Evolutionary conservation across 2,329 filamentous ascomycete genomes (phyloP).

Genomic region (Aspergillus sp.): DNA sequence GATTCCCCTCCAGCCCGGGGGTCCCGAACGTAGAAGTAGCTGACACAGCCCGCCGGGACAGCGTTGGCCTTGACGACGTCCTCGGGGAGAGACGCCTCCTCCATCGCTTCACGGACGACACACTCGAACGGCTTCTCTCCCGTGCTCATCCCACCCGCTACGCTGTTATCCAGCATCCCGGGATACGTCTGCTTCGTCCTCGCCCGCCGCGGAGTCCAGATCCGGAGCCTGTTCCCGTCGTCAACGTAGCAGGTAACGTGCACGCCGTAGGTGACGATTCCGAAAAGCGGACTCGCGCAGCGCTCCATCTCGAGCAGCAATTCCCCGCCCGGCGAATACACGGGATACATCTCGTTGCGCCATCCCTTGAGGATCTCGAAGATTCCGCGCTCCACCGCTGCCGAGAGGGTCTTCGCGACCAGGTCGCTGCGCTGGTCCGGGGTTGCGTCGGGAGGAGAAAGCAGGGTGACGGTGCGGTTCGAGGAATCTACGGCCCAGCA

Average conservation of each 20-base stretch:
- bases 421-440: slow-evolving; percentile 54
- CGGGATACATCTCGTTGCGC: slow-evolving; percentile 71
- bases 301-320: slow-evolving; percentile 67
- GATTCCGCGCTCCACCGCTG: slow-evolving; percentile 59
- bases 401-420: slow-evolving; percentile 49
- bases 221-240: slow-evolving; percentile 50
- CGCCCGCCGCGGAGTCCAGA: slow-evolving; percentile 78
- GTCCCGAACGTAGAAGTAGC: slow-evolving; percentile 76
- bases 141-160: slow-evolving; percentile 74
- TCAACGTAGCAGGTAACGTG: slow-evolving; percentile 68
- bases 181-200: slow-evolving; percentile 76
- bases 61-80: slow-evolving; percentile 54
- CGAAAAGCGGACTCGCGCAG: slow-evolving; percentile 63
- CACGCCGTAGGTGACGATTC: slow-evolving; percentile 67
- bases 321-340: slow-evolving; percentile 54
- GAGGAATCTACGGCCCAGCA: slow-evolving; percentile 51
- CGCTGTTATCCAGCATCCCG: slow-evolving; percentile 89
- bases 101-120: slow-evolving; percentile 73
- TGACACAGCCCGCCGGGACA: slow-evolving; percentile 58
- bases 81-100: slow-evolving; percentile 76
- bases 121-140: slow-evolving; percentile 73
- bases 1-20: slow-evolving; percentile 68
- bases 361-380: slow-evolving; percentile 71
- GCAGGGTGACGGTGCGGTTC: slow-evolving; percentile 55
- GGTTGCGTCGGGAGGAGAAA: slow-evolving; percentile 44